Evolutionary conservation across 2,329 filamentous ascomycete genomes (phyloP).

Genomic region (Cladosporium austrohemisphaericum): DNA sequence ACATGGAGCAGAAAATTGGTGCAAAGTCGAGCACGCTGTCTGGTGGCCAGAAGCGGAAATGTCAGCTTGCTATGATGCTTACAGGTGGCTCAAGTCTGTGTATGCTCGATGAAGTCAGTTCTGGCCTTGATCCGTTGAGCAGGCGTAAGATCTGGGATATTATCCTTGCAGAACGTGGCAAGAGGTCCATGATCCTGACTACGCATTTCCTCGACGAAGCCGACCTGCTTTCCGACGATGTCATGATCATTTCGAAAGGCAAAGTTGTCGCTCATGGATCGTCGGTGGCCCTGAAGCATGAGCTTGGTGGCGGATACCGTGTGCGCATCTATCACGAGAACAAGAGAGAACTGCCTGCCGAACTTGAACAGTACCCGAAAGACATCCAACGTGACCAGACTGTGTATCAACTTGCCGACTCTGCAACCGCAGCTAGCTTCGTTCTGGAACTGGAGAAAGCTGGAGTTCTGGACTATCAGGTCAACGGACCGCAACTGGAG

Average conservation of each 20-base stretch:
- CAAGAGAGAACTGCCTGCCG: conserved; percentile 26
- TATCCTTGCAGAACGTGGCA: conserved; percentile 75
- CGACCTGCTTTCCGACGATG: conserved; percentile 82
- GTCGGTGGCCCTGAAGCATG: conserved; percentile 79
- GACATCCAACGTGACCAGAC: conserved; percentile 64
- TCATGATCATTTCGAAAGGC: conserved; percentile 82
- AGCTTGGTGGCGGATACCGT: conserved; percentile 77
- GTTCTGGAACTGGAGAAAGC: conserved; percentile 65
- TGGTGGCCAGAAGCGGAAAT: conserved; percentile 86
- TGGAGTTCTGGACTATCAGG: conserved; percentile 72
- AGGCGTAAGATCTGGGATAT: conserved; percentile 94
- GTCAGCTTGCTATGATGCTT: conserved; percentile 93
- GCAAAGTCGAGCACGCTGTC: conserved; percentile 74
- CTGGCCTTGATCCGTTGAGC: conserved; percentile 80
- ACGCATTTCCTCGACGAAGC: conserved; percentile 95
- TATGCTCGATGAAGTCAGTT: conserved; percentile 87
- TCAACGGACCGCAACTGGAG: conserved; percentile 85
- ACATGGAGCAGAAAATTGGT: conserved; percentile 69
- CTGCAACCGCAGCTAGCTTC: conserved; percentile 65
- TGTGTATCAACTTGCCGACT: conserved; percentile 68
- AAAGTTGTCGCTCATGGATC: conserved; percentile 77
- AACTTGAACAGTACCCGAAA: conserved; percentile 27
- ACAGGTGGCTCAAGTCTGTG: conserved; percentile 84
- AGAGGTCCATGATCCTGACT: conserved; percentile 78
- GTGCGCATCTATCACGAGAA: conserved; percentile 65